Evolutionary conservation across 169 alveolate genomes (phyloP).

Genomic region (Plasmodium knowlesi): DNA sequence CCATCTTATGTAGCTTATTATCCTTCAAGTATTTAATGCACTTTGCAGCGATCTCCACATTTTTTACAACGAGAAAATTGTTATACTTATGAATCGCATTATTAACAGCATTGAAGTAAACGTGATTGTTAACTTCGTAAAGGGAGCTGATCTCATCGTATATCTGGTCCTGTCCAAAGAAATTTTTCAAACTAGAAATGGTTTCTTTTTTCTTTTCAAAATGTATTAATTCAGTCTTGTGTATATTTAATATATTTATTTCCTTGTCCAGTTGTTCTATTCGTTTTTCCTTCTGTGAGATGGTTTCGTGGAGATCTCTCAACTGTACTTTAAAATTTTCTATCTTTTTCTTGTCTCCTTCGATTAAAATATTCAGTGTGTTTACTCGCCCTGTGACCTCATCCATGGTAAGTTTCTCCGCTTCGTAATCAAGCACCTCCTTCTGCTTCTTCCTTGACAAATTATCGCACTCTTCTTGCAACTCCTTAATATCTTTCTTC

Average conservation of each 20-base stretch:
- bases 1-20: slow-evolving; percentile 77
- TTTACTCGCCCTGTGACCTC: not conserved
- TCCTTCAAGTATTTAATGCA: slow-evolving; percentile 76
- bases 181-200: slow-evolving; percentile 72
- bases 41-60: slow-evolving; percentile 57
- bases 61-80: slow-evolving; percentile 76
- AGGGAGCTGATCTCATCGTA: slow-evolving; percentile 80
- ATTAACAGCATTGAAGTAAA: slow-evolving; percentile 78
- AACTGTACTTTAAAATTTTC: slow-evolving; percentile 37
- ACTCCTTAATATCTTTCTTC: slow-evolving; percentile 50
- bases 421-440: slow-evolving; percentile 21
- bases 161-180: slow-evolving; percentile 72
- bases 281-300: slow-evolving; percentile 40
- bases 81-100: slow-evolving; percentile 77
- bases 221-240: slow-evolving; percentile 75
- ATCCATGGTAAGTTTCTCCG: slow-evolving; percentile 30
- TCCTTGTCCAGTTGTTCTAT: slow-evolving; percentile 73
- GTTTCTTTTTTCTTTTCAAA: slow-evolving; percentile 74
- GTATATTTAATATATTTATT: slow-evolving; percentile 72
- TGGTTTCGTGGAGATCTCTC: slow-evolving; percentile 3
- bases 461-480: slow-evolving; percentile 67
- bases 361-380: slow-evolving; percentile 52
- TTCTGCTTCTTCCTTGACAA: slow-evolving; percentile 49
- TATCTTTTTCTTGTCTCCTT: slow-evolving; percentile 38
- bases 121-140: slow-evolving; percentile 77